A percentile compares a stretch with the other conserved stretches of the same genome.
Evolutionary conservation across 2,329 filamentous ascomycete species (phyloP).

Genomic region (Chaetoscypha palmicola): DNA sequence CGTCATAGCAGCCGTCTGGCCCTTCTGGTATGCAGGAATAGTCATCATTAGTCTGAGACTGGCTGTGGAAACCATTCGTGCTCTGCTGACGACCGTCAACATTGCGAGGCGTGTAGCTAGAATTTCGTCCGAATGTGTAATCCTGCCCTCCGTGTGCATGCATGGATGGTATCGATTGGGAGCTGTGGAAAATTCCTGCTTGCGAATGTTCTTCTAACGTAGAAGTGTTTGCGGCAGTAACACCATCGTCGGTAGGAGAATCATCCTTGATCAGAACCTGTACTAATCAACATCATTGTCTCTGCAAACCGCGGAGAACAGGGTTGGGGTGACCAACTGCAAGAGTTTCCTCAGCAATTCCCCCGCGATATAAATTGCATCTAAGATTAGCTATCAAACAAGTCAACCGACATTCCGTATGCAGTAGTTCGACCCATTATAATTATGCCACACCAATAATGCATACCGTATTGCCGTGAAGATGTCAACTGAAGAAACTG

Average conservation of each 20-base stretch:
- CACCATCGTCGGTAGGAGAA: slow-evolving; percentile 10
- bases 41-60: slow-evolving; percentile 19
- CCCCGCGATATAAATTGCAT: slow-evolving; percentile 43
- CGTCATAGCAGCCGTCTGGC: slow-evolving; percentile 19
- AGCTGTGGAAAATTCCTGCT: slow-evolving; percentile 12
- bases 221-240: slow-evolving; percentile 12
- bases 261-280: slow-evolving; percentile 27
- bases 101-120: slow-evolving; percentile 20
- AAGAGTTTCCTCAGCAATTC: slow-evolving; percentile 41
- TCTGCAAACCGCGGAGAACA: neutral
- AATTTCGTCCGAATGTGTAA: slow-evolving; percentile 23
- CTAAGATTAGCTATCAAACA: slow-evolving; percentile 32
- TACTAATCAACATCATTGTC: slow-evolving; percentile 11
- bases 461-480: slow-evolving; percentile 49
- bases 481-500: slow-evolving; percentile 17
- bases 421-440: slow-evolving; percentile 1
- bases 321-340: slow-evolving; percentile 22
- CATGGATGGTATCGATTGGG: slow-evolving; percentile 12
- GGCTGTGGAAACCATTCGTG: slow-evolving; percentile 15
- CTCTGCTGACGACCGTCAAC: slow-evolving; percentile 11
- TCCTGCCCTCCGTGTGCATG: slow-evolving; percentile 17
- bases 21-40: slow-evolving; percentile 16
- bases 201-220: slow-evolving; percentile 15
- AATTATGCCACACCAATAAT: neutral
- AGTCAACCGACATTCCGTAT: slow-evolving; percentile 11